Base-by-base conservation (phyloP, 2,329 filamentous ascomycete genomes). In the Macroventuria anomochaeta region DNA sequence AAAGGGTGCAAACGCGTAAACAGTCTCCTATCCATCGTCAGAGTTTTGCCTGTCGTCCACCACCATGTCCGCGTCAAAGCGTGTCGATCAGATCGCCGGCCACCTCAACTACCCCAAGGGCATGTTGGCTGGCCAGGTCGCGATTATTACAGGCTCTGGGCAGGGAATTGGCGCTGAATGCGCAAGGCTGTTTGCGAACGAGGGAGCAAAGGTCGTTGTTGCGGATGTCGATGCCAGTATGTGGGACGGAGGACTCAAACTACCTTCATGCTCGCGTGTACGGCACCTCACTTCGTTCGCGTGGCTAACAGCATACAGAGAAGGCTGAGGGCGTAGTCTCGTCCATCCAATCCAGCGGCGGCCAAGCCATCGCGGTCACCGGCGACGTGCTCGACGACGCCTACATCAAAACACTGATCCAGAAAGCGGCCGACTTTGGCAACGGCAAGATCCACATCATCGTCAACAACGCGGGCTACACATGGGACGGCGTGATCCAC, bases 401-500 rank as follows among this genome's bases (percentile, higher is more conserved):
- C 17, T 93, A 95, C 75, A 82, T 93, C 70, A 81, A 85, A 55
- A 78, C 81, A 8, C 83, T 96, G n/a, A 85, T 96, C 21, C 80
- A 86, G 70, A 85, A 86, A 68, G 83, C 91, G 0, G 91, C 90
- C 1, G 88, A 87, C 40, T 96, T 96, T 70, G 92, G 92, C 53
- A 80, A 83, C 60, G 91, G 91, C 68, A 96, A 96, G 80, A 92
- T 96, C 58, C 89, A 96, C 75, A 89, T 95, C 71, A 88, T 96
- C 51, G 89, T 96, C 55, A 96, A 96, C 77, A 96, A 96, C 73
- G 92, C 91, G 0, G 91, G 91, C 34, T 96, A 91, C 77, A 96
- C 92, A 0, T 96, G 91, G 90, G 92, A 96, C 74, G 92, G 88
- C 6, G 91, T 96, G 32, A 91, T 96, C 62, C 90, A 96, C 81